A percentile compares a stretch with the other conserved stretches of the same genome.
Conservation (phyloP, 257 asterid genomes). For the Nicotiana otophora region DNA sequence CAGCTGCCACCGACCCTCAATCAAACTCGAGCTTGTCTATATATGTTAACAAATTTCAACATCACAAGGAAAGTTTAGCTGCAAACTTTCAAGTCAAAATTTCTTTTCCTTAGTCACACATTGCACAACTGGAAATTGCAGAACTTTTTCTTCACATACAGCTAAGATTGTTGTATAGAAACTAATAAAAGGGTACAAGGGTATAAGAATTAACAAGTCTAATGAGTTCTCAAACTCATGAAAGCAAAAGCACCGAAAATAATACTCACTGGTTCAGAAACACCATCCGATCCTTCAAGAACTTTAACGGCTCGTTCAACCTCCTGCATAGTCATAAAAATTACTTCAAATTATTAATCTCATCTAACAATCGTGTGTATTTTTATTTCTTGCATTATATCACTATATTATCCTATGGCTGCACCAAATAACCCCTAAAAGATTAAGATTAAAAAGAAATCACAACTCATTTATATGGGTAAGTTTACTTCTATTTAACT, state of each 20-base stretch:
- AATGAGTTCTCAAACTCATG: background rate
- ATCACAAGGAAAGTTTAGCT: background rate
- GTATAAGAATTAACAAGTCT: background rate
- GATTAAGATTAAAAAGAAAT: too few species aligned
- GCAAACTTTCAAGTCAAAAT: background rate
- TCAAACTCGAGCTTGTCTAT: conserved; percentile 79
- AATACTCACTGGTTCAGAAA: conserved; percentile 67
- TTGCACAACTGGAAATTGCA: background rate
- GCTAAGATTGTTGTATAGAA: background rate
- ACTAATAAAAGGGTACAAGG: background rate
- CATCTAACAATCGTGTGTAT: too few species aligned
- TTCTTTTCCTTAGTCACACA: background rate
- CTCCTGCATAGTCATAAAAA: conserved; percentile 43
- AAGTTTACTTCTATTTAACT: too few species aligned
- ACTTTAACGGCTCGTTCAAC: conserved; percentile 67
- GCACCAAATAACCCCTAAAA: too few species aligned
- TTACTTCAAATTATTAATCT: background rate
- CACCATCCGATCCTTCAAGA: conserved; percentile 64
- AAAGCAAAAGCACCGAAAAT: background rate
- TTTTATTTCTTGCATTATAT: too few species aligned
- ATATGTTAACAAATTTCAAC: background rate
- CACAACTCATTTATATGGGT: too few species aligned
- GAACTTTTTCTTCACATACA: background rate
- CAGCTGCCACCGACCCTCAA: conserved; percentile 91
- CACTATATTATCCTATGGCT: too few species aligned